phyloP scores from a whole-genome alignment of 441 rosid genomes.

The Sinapis alba region DNA sequence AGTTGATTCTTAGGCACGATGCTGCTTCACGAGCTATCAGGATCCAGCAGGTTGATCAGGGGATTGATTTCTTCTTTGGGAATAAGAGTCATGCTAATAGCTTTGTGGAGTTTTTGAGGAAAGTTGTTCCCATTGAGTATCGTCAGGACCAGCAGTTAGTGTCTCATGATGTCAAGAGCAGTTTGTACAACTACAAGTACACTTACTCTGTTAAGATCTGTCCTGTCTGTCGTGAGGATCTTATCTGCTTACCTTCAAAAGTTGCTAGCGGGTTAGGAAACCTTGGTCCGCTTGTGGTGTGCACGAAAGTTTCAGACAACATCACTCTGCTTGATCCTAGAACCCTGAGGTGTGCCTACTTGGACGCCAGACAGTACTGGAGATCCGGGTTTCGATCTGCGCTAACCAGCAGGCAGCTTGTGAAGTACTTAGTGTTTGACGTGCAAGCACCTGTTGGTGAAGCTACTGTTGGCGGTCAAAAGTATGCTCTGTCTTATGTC shows the following conservation, averaged over 20 bases:
- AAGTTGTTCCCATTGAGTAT: conserved; percentile 57
- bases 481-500: conserved; percentile 55
- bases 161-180: conserved; percentile 75
- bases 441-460: conserved; percentile 50
- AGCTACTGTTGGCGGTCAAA: conserved; percentile 55
- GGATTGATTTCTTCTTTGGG: conserved; percentile 78
- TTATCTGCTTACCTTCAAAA: conserved; percentile 62
- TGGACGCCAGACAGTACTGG: conserved; percentile 73
- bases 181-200: conserved; percentile 63
- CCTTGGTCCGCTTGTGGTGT: conserved; percentile 72
- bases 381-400: conserved; percentile 59
- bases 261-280: conserved; percentile 62
- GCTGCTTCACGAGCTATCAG: conserved; percentile 68
- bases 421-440: conserved; percentile 71
- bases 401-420: conserved; percentile 67
- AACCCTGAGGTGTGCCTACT: conserved; percentile 57
- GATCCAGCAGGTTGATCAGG: conserved; percentile 73
- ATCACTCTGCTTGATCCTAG: conserved; percentile 67
- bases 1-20: conserved; percentile 72
- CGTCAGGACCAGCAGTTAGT: conserved; percentile 63
- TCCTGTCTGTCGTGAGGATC: conserved; percentile 79
- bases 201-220: conserved; percentile 71
- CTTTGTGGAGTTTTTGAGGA: conserved; percentile 65
- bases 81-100: conserved; percentile 68
- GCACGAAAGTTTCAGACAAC: conserved; percentile 66